Conservation (phyloP, 2,329 filamentous ascomycete species). For the Bimuria novae-zelandiae region DNA sequence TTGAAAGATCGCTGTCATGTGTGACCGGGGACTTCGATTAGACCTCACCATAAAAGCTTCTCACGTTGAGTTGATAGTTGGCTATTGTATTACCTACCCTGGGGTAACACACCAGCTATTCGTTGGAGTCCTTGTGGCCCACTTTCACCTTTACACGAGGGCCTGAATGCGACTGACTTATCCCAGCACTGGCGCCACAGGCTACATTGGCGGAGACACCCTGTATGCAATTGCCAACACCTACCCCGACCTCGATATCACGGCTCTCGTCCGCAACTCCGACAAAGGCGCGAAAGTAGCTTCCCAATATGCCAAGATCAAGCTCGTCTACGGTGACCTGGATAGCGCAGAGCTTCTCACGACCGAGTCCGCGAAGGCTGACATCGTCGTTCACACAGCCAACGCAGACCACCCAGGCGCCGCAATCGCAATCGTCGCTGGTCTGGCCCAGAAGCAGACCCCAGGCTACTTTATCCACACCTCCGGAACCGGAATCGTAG, state of each 20-base stretch:
- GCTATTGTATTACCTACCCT: no score
- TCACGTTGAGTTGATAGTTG: no score
- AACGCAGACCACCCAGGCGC: conserved; percentile 34
- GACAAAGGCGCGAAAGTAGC: conserved; percentile 55
- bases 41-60: no score
- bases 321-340: conserved; percentile 57
- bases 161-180: conserved; percentile 10
- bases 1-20: no score
- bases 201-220: conserved; percentile 40
- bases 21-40: no score
- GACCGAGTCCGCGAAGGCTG: conserved; percentile 32
- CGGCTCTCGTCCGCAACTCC: conserved; percentile 55
- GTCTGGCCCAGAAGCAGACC: conserved; percentile 48
- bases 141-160: no score
- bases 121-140: no score
- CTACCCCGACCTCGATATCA: conserved; percentile 56
- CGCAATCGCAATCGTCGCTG: conserved; percentile 32
- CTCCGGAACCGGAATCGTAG: conserved; percentile 61
- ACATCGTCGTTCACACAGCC: conserved; percentile 44
- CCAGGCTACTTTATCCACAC: conserved; percentile 59
- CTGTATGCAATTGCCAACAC: conserved; percentile 46
- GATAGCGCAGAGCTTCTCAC: conserved; percentile 33
- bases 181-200: conserved; percentile 36
- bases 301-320: conserved; percentile 52
- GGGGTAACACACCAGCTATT: no score